phyloP scores from a whole-genome alignment of 2,329 filamentous ascomycete genomes.

The Arthrinium phaeospermum region DNA sequence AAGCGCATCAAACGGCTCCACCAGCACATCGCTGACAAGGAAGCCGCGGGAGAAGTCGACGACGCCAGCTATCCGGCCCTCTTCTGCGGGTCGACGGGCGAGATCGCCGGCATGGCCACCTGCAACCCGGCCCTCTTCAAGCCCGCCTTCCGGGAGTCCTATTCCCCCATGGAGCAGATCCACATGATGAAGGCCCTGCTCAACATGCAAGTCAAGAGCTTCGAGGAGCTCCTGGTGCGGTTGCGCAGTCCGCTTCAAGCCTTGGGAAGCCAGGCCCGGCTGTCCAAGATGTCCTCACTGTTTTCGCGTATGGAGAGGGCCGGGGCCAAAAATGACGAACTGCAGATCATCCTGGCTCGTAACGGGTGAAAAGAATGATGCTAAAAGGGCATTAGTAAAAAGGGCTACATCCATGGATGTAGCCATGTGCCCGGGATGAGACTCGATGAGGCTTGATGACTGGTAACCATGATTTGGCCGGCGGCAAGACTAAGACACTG shows the following conservation, averaged over 20 bases:
- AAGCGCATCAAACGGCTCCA: slow-evolving; percentile 27
- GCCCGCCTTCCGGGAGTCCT: slow-evolving; percentile 31
- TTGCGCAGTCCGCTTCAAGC: slow-evolving; percentile 23
- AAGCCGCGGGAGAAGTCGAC: slow-evolving; percentile 29
- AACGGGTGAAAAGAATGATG: neutral
- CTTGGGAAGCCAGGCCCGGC: slow-evolving; percentile 25
- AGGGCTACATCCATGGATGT: no score
- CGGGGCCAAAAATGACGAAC: slow-evolving; percentile 17
- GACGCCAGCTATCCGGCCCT: slow-evolving; percentile 40
- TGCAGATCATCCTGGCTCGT: neutral
- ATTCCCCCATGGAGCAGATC: slow-evolving; percentile 38
- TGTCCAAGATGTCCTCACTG: slow-evolving; percentile 27
- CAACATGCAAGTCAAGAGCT: slow-evolving; percentile 35
- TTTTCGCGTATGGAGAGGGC: slow-evolving; percentile 26
- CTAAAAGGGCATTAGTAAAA: neutral
- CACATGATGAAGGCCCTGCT: slow-evolving; percentile 37
- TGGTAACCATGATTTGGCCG: no score
- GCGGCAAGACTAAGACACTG: no score
- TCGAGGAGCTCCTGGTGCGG: slow-evolving; percentile 31
- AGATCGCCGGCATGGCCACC: slow-evolving; percentile 15
- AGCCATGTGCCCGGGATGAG: no score
- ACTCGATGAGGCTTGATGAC: no score
- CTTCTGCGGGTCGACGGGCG: slow-evolving; percentile 26
- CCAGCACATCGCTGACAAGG: slow-evolving; percentile 12
- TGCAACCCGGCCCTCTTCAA: slow-evolving; percentile 37